These are phyloP conservation scores for Endoconidiophora polonica DNA, from an alignment of 2,329 filamentous ascomycete genomes.

Conservation along the genomic window DNA sequence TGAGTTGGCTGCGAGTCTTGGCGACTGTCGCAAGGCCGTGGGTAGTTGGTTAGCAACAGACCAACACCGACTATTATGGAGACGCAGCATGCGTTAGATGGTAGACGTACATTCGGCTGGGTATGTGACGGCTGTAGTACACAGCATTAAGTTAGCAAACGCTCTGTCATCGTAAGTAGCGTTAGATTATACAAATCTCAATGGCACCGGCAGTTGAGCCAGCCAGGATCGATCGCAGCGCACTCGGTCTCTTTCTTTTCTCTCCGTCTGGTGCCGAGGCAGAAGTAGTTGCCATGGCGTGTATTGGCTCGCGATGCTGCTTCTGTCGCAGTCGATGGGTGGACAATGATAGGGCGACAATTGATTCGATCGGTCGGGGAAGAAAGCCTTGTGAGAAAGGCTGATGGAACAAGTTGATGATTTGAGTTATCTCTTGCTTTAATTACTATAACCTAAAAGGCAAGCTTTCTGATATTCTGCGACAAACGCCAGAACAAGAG, in stretches of 20 bases:
- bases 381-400: too few species aligned
- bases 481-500: not conserved
- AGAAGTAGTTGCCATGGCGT: not conserved
- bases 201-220: slow-evolving; percentile 87
- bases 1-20: slow-evolving; percentile 89
- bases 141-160: slow-evolving; percentile 1
- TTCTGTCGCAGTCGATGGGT: not conserved
- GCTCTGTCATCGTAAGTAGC: not conserved
- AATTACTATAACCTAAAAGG: too few species aligned
- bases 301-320: not conserved
- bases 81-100: slow-evolving; percentile 1
- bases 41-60: slow-evolving; percentile 12
- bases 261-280: not conserved
- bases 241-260: slow-evolving; percentile 43
- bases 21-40: slow-evolving; percentile 41
- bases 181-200: slow-evolving; percentile 52
- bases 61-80: not conserved
- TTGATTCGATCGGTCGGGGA: too few species aligned
- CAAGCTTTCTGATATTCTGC: too few species aligned
- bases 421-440: too few species aligned
- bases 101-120: slow-evolving; percentile 64
- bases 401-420: too few species aligned
- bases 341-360: not conserved
- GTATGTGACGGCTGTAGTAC: slow-evolving; percentile 57
- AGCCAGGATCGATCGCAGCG: slow-evolving; percentile 76